These are phyloP conservation scores for Lojkania enalia DNA, from an alignment of 2,329 filamentous ascomycete genomes.

Conservation along the genomic window DNA sequence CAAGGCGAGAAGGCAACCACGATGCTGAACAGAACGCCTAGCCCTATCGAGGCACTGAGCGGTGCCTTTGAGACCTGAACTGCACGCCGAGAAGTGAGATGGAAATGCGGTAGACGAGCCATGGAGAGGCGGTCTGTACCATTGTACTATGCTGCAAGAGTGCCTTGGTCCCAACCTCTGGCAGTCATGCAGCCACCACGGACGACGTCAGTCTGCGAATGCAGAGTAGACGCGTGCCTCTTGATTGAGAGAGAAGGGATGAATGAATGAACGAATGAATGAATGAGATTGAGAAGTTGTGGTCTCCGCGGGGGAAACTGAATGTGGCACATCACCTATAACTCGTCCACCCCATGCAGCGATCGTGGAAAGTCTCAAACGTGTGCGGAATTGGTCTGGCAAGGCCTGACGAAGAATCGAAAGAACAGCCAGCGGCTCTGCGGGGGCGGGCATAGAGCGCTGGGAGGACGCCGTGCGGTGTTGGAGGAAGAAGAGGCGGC, in stretches of 20 bases:
- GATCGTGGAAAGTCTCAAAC: constrained; percentile 12
- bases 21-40: no score
- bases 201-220: not conserved
- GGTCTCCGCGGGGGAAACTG: no score
- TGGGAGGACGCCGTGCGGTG: constrained; percentile 41
- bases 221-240: not conserved
- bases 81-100: no score
- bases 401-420: constrained; percentile 34
- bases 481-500: constrained; percentile 17
- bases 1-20: not conserved
- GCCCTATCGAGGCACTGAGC: no score
- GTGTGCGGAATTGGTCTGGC: constrained; percentile 39
- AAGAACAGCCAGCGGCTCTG: constrained; percentile 41
- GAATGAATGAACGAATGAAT: not conserved
- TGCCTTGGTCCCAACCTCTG: constrained; percentile 12
- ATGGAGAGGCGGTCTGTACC: constrained; percentile 12
- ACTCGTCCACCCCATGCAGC: constrained; percentile 5
- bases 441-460: constrained; percentile 24
- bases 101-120: not conserved
- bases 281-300: no score
- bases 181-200: not conserved
- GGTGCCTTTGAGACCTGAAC: no score
- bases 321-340: constrained; percentile 13
- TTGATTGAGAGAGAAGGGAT: not conserved
- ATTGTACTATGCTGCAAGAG: constrained; percentile 11